Base-by-base conservation (phyloP, 2,329 filamentous ascomycete genomes). In the Calonectria hawksworthii region DNA sequence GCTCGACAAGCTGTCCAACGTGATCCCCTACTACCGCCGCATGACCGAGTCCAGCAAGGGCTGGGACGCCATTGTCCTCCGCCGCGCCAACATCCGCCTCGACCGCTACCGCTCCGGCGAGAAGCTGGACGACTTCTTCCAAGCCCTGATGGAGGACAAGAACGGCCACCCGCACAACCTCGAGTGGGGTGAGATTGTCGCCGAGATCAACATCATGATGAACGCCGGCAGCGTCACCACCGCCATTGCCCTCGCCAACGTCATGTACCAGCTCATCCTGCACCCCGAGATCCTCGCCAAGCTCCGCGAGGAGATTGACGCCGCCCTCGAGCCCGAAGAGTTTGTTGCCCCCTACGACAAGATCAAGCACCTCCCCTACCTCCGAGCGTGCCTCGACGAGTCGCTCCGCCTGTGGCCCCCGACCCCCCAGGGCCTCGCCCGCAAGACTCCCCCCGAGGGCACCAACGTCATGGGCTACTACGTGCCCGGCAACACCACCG, bases 61-160 rank as follows among this genome's bases (percentile, higher is more conserved):
- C 61, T 89, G 85, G 79, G 80, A 90, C 30, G 87, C 69, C 1
- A 78, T 79, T 50, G 78, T 78, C 2, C 83, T 85, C 47, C 86
- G 87, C 59, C 86, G 87, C 4, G 84, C 88, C 1, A 85, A 82
- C 10, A 65, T 74, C 23, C 77, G 79, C 3, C 71, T 80, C 0
- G 73, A 76, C 5, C 73, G 76, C 13, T 79, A 79, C 26, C 76
- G 74, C 9, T 66, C 68, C 5, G 90, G 90, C 23, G 90, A 92
- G 80, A 89, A 89, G 77, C 86, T 92, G 0, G 88, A 91, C 66
- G 91, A 92, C 78, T 92, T 92, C 82, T 92, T 92, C 83, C 84
- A 88, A 65, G 86, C 86, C 0, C 80, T 92, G 6, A 90, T 92
- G 88, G 88, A 87, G 51, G 85, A 87, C 68, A 86, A 85, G 77